Base-by-base conservation (phyloP, 2,329 filamentous ascomycete genomes). In the Pseudocercospora crystallina region DNA sequence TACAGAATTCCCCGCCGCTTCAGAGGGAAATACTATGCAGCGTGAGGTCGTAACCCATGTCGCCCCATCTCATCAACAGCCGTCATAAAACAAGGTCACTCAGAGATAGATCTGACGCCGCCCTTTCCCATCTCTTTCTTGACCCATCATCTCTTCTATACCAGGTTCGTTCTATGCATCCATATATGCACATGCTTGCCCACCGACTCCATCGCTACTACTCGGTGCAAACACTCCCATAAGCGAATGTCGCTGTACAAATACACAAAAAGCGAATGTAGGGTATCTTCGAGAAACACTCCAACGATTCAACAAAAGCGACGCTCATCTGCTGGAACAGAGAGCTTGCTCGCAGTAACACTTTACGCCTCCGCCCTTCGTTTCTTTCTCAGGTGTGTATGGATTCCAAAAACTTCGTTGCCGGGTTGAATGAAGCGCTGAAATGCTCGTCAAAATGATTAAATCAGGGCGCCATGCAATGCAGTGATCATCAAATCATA, bases 251-350 rank as follows among this genome's bases (percentile, higher is more conserved):
- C 43, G 48, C 50, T 55, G 46, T 60, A 56, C 51, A 60, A 53
- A 51, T 49, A 49, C 51, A 54, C 54, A 56, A 52, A 56, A 53
- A 61, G 58, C 58, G 56, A 60, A 53, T 58, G 58, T 58, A 56
- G 58, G 55, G 58, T 60, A 58, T 60, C 53, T 56, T 43, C 14
- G 34, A 43, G 47, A 32, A 47, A 47, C 20, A 26, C 20, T 26
- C 20, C 20, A 26, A 26, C 20, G 20, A 26, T 26, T 26, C 20
- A 37, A 37, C 20, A 37, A 37, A 40, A 39, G 15, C 11, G 31
- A 47, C 45, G 43, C 47, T 43, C 40, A 26, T 41, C 30, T 34
- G 43, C 40, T 42, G 37, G 30, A 29, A 30, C 36, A 38, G 35
- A 45, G 37, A 43, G 48, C 34, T 42, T 29, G 32, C 42, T 43